These are phyloP conservation scores for Oryza coarctata DNA, from an alignment of 176 grass and related monocot genomes.

Conservation along the genomic window DNA sequence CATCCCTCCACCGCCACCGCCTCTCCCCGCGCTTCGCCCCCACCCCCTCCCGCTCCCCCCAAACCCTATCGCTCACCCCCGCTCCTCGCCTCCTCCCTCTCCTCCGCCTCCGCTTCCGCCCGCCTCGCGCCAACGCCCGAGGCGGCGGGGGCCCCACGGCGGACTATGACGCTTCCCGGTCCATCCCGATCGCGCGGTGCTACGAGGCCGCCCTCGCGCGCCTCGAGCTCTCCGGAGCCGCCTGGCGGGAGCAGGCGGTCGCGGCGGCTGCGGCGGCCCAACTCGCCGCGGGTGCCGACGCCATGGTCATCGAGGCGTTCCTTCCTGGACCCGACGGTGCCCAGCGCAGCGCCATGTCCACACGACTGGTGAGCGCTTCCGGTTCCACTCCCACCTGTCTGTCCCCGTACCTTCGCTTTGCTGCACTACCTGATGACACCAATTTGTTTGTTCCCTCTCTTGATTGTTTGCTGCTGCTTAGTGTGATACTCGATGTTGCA, in stretches of 20 bases:
- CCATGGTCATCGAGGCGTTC: conserved; percentile 78
- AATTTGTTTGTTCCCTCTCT: not conserved
- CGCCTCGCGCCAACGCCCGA: not conserved
- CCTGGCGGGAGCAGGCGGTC: conserved; percentile 58
- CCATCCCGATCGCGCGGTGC: conserved; percentile 60
- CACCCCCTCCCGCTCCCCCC: not conserved
- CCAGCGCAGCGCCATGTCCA: conserved; percentile 48
- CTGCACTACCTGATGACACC: not conserved
- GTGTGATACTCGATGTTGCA: not conserved
- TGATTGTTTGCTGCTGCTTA: not conserved
- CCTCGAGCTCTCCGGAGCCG: conserved; percentile 58
- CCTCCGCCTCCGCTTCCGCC: not conserved
- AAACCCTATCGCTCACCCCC: not conserved
- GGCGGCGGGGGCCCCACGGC: not conserved
- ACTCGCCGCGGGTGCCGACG: conserved; percentile 42
- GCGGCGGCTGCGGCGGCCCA: conserved; percentile 64
- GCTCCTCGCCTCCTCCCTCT: not conserved
- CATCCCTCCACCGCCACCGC: not conserved
- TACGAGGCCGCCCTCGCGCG: conserved; percentile 65
- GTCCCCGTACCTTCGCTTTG: not conserved
- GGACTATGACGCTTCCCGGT: not conserved
- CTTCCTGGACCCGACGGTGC: conserved; percentile 39
- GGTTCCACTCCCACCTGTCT: not conserved
- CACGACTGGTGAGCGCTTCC: conserved; percentile 60
- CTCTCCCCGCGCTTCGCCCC: not conserved